These are phyloP conservation scores for Pyrenophora graminea DNA, from an alignment of 2,329 filamentous ascomycete species.

Conservation along the genomic window DNA sequence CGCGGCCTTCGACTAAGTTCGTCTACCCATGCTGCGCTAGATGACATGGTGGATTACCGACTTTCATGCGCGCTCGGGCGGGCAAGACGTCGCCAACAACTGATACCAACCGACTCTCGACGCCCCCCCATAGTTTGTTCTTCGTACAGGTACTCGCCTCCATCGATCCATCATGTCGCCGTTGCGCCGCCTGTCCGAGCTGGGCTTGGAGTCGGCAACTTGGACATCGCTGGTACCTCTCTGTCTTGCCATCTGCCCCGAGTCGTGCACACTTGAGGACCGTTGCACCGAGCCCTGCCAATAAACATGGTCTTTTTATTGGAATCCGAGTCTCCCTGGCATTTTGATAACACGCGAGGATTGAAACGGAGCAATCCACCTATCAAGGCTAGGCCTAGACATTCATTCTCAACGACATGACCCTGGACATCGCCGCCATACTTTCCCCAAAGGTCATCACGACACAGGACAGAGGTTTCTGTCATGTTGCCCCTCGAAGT, in stretches of 20 bases:
- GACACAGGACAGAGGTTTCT: neutral
- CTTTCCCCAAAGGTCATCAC: neutral
- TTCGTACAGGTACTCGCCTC: neutral
- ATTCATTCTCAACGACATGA: too few relatives aligned
- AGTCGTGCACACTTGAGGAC: too few relatives aligned
- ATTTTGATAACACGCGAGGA: too few relatives aligned
- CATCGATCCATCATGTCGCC: neutral
- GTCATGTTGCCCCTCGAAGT: neutral
- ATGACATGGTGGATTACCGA: neutral
- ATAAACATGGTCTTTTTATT: too few relatives aligned
- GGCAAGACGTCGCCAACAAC: neutral
- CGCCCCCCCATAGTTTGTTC: neutral
- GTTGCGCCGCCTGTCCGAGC: neutral
- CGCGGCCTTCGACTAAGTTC: too few relatives aligned
- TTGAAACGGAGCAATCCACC: too few relatives aligned
- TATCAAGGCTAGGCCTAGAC: too few relatives aligned
- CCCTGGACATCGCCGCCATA: too few relatives aligned
- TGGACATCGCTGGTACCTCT: too few relatives aligned
- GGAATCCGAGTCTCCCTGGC: too few relatives aligned
- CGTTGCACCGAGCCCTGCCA: too few relatives aligned
- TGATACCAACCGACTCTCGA: neutral
- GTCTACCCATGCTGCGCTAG: neutral
- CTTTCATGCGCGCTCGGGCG: neutral
- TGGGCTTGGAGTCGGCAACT: neutral
- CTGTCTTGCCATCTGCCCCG: too few relatives aligned